These are phyloP conservation scores for Scheffersomyces stambukii DNA, from an alignment of 1,139 yeast species.

Conservation along the genomic window DNA sequence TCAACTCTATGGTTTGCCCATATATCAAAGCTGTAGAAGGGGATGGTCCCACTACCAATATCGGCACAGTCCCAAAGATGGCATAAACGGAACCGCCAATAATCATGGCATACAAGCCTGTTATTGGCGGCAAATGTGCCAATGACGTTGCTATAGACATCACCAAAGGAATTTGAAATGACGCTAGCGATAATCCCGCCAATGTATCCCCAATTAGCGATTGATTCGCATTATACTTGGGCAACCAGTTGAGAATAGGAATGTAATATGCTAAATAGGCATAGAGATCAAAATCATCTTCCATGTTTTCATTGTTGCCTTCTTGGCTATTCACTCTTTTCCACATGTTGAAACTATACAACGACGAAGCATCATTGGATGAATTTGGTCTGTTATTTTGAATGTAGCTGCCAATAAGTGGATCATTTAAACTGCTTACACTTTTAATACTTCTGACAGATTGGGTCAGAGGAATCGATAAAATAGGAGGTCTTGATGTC, in stretches of 20 bases:
- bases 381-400: constrained; percentile 5
- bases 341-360: constrained; percentile 7
- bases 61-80: constrained; percentile 30
- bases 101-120: constrained; percentile 28
- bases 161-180: constrained; percentile 33
- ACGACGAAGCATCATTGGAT: constrained; percentile 10
- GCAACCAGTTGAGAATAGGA: constrained; percentile 31
- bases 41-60: constrained; percentile 31
- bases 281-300: constrained; percentile 16
- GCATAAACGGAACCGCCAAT: constrained; percentile 26
- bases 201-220: constrained; percentile 24
- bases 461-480: constrained; percentile 23
- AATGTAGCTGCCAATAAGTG: constrained; percentile 14
- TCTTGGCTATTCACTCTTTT: constrained; percentile 7
- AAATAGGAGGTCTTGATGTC: constrained; percentile 20
- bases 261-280: constrained; percentile 30
- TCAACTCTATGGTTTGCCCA: constrained; percentile 24
- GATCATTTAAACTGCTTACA: constrained; percentile 15
- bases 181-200: constrained; percentile 32
- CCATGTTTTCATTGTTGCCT: neutral
- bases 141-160: constrained; percentile 32
- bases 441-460: constrained; percentile 18
- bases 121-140: constrained; percentile 29
- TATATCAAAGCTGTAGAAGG: constrained; percentile 30
- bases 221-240: constrained; percentile 16